phyloP scores from a whole-genome alignment of 108 stramenopile genomes.

The Fragilaria crotonensis region DNA sequence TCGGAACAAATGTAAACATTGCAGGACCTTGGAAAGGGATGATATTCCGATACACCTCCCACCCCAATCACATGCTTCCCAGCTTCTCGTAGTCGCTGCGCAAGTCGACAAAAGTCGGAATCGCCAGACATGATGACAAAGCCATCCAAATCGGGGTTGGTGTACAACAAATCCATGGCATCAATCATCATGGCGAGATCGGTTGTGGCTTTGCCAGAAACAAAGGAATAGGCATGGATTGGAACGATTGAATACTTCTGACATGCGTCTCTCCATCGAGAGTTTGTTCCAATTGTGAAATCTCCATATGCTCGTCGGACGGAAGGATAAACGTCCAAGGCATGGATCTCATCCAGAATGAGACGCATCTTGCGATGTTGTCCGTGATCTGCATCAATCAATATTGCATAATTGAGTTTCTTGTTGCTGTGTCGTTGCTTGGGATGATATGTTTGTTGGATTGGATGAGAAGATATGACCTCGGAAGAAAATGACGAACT shows the following conservation, averaged over 20 bases:
- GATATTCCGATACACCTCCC: no score
- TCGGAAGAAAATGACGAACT: no score
- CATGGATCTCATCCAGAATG: background rate
- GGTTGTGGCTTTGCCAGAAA: background rate
- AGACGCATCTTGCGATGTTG: background rate
- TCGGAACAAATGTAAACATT: no score
- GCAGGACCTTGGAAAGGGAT: no score
- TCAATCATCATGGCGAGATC: slow-evolving; percentile 2
- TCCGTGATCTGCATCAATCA: background rate
- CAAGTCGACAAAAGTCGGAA: background rate
- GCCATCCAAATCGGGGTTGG: background rate
- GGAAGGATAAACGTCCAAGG: background rate
- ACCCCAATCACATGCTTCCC: background rate
- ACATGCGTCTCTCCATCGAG: background rate
- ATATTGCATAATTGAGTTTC: background rate
- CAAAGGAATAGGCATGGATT: background rate
- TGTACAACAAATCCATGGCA: slow-evolving; percentile 1
- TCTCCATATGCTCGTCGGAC: background rate
- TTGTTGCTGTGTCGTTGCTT: no score
- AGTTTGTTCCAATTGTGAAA: background rate
- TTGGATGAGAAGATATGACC: no score
- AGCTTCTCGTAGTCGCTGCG: background rate
- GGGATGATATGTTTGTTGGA: no score
- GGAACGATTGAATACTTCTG: background rate
- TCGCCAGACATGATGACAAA: background rate